A percentile compares a stretch with the other conserved stretches of the same genome.
Conservation (phyloP, 441 rosid genomes). For the Populus hybrid region DNA sequence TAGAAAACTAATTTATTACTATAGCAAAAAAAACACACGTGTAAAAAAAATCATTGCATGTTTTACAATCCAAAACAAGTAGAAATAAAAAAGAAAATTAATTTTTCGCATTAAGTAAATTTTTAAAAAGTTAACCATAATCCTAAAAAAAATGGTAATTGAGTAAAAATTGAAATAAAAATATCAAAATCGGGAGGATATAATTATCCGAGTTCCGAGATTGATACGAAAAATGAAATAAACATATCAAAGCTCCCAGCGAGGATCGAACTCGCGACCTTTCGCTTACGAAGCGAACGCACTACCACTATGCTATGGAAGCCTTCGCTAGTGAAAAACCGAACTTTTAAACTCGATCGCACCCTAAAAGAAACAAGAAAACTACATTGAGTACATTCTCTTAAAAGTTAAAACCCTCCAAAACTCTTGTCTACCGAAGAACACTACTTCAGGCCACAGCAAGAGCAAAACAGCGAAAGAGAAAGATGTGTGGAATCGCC, state of each 20-base stretch:
- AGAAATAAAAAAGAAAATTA: too few relatives aligned
- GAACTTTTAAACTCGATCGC: background rate
- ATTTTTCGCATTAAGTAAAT: too few relatives aligned
- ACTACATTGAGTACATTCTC: background rate
- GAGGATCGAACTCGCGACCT: slow-evolving; percentile 99
- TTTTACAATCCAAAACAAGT: too few relatives aligned
- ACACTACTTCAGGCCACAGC: background rate
- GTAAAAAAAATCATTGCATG: too few relatives aligned
- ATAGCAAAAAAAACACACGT: too few relatives aligned
- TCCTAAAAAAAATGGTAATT: too few relatives aligned
- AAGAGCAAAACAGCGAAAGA: background rate
- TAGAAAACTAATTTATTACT: too few relatives aligned
- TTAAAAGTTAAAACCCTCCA: too few relatives aligned
- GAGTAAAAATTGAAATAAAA: too few relatives aligned
- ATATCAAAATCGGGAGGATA: too few relatives aligned
- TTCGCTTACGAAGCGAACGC: slow-evolving; percentile 99
- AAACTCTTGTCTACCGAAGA: background rate
- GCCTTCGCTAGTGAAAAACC: background rate
- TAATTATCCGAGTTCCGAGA: background rate
- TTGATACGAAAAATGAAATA: background rate
- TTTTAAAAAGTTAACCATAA: too few relatives aligned
- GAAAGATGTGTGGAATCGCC: slow-evolving; percentile 80
- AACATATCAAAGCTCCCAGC: slow-evolving; percentile 16
- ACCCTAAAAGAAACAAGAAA: fast-evolving
- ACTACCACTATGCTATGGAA: slow-evolving; percentile 91